phyloP scores from a whole-genome alignment of 352 stramenopile species.

The Elongisporangium senticosum region DNA sequence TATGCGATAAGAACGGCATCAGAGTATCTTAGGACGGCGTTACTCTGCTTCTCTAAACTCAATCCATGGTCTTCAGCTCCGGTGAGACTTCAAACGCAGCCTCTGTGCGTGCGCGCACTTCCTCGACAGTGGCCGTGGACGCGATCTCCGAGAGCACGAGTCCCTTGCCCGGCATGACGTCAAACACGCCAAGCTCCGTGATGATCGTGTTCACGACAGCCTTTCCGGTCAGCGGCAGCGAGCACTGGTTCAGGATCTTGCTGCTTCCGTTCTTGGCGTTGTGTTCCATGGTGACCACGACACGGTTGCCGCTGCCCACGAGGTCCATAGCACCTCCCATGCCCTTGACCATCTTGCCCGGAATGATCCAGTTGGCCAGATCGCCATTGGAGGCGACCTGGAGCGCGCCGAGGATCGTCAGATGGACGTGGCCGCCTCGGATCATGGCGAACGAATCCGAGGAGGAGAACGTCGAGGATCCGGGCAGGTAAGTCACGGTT shows the following conservation, averaged over 20 bases:
- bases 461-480: constrained; percentile 92
- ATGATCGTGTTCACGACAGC: constrained; percentile 92
- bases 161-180: constrained; percentile 48
- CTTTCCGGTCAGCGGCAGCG: constrained; percentile 93
- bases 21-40: not conserved
- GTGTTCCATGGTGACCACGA: constrained; percentile 98
- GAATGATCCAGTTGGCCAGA: constrained; percentile 95
- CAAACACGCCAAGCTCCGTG: constrained; percentile 89
- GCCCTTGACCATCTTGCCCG: constrained; percentile 95
- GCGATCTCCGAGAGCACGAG: constrained; percentile 90
- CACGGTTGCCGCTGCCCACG: constrained; percentile 88
- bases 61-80: constrained; percentile 61
- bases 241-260: constrained; percentile 94
- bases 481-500: constrained; percentile 91
- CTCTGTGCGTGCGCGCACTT: constrained; percentile 75
- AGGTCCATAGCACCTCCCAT: constrained; percentile 98
- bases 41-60: constrained; percentile 1
- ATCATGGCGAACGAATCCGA: constrained; percentile 97
- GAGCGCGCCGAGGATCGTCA: constrained; percentile 95
- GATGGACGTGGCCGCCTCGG: constrained; percentile 91
- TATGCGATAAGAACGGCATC: constrained; percentile 4
- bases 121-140: constrained; percentile 73
- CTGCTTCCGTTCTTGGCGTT: constrained; percentile 90
- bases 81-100: constrained; percentile 65
- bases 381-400: constrained; percentile 93